Conservation (phyloP, 192 early-diverging fungal genomes). For the Umbelopsis sp. region DNA sequence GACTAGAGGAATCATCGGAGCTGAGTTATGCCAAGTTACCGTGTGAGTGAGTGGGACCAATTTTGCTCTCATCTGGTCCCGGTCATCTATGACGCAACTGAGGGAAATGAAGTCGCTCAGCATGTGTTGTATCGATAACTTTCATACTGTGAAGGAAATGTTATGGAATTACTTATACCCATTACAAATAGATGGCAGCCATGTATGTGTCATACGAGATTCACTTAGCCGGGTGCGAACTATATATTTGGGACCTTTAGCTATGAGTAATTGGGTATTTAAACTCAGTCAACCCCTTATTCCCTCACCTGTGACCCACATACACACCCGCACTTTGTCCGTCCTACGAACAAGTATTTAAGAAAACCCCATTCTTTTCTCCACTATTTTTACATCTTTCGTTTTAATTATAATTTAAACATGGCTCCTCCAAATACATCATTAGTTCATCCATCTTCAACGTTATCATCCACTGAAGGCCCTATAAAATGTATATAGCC, state of each 20-base stretch:
- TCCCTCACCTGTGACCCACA: neutral
- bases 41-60: neutral
- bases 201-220: no score
- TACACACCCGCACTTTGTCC: neutral
- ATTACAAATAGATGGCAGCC: no score
- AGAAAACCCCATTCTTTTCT: neutral
- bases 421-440: slow-evolving; percentile 12
- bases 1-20: neutral
- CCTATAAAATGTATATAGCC: neutral
- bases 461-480: neutral
- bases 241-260: no score
- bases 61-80: neutral
- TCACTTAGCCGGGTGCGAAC: no score
- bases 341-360: neutral
- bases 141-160: no score
- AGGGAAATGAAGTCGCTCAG: neutral
- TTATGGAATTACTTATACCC: no score
- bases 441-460: neutral
- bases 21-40: neutral
- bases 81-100: slow-evolving; percentile 14
- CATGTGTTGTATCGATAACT: neutral
- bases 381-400: neutral
- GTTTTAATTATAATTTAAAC: neutral
- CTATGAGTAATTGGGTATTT: no score
- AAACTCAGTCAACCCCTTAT: no score